Evolutionary conservation across 495 filamentous ascomycete species (phyloP).

Genomic region (Mytilinidion resinicola): DNA sequence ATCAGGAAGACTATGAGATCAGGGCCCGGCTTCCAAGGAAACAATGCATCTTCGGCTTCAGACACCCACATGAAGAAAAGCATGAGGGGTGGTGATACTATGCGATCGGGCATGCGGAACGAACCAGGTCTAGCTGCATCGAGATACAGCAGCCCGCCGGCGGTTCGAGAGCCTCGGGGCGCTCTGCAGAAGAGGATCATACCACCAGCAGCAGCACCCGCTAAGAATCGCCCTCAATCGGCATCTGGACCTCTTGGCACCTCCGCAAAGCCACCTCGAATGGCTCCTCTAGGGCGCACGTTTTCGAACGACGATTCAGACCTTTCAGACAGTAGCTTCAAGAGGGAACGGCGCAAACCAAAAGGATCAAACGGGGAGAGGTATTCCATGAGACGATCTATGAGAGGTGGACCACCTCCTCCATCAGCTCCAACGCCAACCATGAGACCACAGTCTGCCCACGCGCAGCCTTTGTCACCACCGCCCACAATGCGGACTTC

Average conservation of each 20-base stretch:
- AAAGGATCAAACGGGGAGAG: conserved; percentile 23
- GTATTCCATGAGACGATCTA: conserved; percentile 50
- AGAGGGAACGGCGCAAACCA: conserved; percentile 38
- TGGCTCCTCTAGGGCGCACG: conserved; percentile 28
- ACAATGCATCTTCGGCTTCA: neutral
- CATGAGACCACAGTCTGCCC: conserved; percentile 10
- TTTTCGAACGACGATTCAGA: conserved; percentile 48
- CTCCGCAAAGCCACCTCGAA: conserved; percentile 13
- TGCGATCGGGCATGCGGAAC: conserved; percentile 40
- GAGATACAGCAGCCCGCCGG: conserved; percentile 19
- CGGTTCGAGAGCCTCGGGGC: conserved; percentile 26
- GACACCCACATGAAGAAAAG: conserved; percentile 39
- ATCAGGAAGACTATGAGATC: conserved; percentile 23
- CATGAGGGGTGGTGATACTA: conserved; percentile 32
- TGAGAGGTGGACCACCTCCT: conserved; percentile 40
- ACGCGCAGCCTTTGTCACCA: conserved; percentile 5
- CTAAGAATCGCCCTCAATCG: conserved; percentile 16
- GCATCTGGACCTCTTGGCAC: conserved; percentile 9
- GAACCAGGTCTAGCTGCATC: conserved; percentile 24
- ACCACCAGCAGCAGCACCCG: conserved; percentile 14
- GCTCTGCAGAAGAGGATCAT: conserved; percentile 36
- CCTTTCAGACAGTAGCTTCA: conserved; percentile 56
- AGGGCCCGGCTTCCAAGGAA: neutral
- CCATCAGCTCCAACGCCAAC: conserved; percentile 15
- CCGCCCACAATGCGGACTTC: conserved; percentile 28